Percentiles rank a stretch among this genome's conserved stretches.
These are phyloP conservation scores for Simplicillium sp. DNA, from an alignment of 2,329 filamentous ascomycete genomes.

Conservation along the genomic window DNA sequence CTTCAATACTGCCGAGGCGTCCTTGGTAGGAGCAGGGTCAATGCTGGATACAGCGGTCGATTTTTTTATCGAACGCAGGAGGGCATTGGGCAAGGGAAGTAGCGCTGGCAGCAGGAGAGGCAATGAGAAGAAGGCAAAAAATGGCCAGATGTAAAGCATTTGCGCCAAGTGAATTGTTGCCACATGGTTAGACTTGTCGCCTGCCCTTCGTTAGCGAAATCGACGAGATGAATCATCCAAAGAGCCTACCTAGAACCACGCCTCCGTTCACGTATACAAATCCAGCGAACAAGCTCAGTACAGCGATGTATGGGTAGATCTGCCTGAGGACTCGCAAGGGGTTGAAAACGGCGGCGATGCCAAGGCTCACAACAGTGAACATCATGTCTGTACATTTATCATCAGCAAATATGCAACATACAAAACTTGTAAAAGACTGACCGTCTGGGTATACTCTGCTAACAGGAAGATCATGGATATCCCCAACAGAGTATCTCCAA, in stretches of 20 bases:
- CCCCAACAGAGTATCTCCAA: conserved; percentile 36
- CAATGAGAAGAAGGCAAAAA: conserved; percentile 80
- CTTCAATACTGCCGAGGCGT: conserved; percentile 8
- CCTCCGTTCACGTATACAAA: conserved; percentile 86
- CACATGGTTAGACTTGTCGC: conserved; percentile 90
- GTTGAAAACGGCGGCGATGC: conserved; percentile 44
- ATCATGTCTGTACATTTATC: conserved; percentile 34
- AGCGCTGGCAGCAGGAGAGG: conserved; percentile 56
- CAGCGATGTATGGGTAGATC: conserved; percentile 49
- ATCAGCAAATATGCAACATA: conserved; percentile 9
- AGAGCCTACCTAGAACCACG: conserved; percentile 68
- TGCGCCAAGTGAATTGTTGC: conserved; percentile 84
- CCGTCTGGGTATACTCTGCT: conserved; percentile 38
- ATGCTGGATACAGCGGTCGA: background rate
- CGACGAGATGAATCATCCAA: no score
- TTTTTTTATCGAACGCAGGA: background rate
- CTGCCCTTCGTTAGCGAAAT: conserved; percentile 26
- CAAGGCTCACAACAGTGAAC: conserved; percentile 54
- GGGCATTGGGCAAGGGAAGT: conserved; percentile 23
- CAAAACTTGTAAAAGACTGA: conserved; percentile 17
- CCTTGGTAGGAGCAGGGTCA: background rate
- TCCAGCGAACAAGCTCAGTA: conserved; percentile 57
- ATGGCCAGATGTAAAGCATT: conserved; percentile 91
- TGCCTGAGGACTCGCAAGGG: conserved; percentile 32
- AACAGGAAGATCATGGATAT: conserved; percentile 46